Percentiles rank a stretch among this genome's conserved stretches.
phyloP scores from a whole-genome alignment of 129 eudicot genomes.

The Ambrosia artemisiifolia region DNA sequence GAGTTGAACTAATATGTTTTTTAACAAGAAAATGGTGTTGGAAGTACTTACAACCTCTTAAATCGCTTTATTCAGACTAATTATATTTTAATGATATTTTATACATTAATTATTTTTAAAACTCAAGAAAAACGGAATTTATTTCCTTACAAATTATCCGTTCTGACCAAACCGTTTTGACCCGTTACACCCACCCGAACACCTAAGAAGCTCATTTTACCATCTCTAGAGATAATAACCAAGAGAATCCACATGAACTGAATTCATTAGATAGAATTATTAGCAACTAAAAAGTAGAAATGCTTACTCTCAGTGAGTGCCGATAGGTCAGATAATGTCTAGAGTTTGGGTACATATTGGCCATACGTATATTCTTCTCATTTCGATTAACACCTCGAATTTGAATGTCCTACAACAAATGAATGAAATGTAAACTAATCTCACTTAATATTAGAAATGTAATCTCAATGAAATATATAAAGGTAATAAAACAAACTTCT shows the following conservation, averaged over 20 bases:
- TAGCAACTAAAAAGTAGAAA: conserved; percentile 5
- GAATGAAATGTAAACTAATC: conserved; percentile 5
- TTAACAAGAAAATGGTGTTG: not conserved
- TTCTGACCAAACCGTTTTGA: not conserved
- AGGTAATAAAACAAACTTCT: conserved; percentile 38
- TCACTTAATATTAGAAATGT: conserved; percentile 12
- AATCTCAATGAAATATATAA: not conserved
- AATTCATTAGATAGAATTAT: too few relatives aligned
- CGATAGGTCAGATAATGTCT: conserved; percentile 86
- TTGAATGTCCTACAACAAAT: conserved; percentile 70
- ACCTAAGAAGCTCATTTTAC: not conserved
- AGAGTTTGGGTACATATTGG: conserved; percentile 70
- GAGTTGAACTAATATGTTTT: not conserved
- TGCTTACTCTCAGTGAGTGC: conserved; percentile 82
- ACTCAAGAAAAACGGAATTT: not conserved
- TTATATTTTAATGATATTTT: not conserved
- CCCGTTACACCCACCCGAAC: not conserved
- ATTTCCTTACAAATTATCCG: not conserved
- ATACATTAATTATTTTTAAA: not conserved
- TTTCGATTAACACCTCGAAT: conserved; percentile 96
- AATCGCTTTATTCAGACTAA: not conserved
- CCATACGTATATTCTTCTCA: conserved; percentile 86
- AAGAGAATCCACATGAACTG: not conserved
- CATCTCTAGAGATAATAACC: not conserved
- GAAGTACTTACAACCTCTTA: not conserved